Base-by-base conservation (phyloP, 441 rosid species). In the Rhodomyrtus psidioides region DNA sequence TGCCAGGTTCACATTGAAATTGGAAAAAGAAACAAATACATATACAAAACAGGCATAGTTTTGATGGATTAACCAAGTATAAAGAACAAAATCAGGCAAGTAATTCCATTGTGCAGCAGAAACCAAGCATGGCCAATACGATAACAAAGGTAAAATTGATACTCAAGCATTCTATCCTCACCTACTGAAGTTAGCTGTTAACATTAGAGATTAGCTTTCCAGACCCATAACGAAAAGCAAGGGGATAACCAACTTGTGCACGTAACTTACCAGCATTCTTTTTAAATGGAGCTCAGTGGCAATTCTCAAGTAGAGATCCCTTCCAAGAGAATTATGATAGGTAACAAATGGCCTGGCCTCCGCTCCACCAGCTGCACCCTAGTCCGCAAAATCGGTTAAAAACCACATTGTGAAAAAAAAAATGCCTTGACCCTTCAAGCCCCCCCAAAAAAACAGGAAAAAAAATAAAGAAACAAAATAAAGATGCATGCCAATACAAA, bases 301-400 rank as follows among this genome's bases (percentile, higher is more conserved):
- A 90, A 97, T 97, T 91, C 99, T 93, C 86, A 95, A 91, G 89
- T 94, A 96, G 55, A 95, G 98, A 90, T 96, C 94, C 91, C 97
- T 95, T 88, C 94, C 95, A 89, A 97, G 97, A 60, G 99, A 97
- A 89, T 97, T 96, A 92, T 96, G 99, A 90, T 90, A 91, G 46
- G 99, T 96, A 54, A 97, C 93, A 89, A 97, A 97, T n/a, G 98
- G 99, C 91, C 98, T 91, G 55, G 99, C 98, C 88, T 97, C 99
- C 26, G 98, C 99, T 92, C 99, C 98, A 90, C 99, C 99, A 87
- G 98, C 99, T 92, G 98, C 98, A 89, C 98, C 98, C 98, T 96
- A 91, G 91, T 87, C 83, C 81, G 87, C 87, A 70, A 91, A 91
- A 88, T 89, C 84, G 65, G 93, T 91, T 79, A 94, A 87, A 90